Percentiles rank a stretch among this genome's conserved stretches.
phyloP scores from a whole-genome alignment of 148 eudicot genomes.

The Arctostaphylos glauca region DNA sequence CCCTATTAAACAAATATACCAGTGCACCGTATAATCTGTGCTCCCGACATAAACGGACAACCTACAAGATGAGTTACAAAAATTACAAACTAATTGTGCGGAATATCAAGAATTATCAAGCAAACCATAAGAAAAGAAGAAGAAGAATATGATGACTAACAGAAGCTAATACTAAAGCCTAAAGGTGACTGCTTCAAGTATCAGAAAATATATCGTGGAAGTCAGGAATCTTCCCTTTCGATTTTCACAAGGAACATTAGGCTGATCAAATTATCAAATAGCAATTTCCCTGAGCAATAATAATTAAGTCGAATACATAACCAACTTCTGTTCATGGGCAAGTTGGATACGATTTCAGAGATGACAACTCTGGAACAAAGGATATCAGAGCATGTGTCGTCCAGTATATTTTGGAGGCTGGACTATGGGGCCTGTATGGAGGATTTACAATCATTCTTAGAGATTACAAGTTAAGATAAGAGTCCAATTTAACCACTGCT shows the following conservation, averaged over 20 bases:
- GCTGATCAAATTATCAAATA: not conserved
- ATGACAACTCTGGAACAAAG: not conserved
- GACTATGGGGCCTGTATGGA: not conserved
- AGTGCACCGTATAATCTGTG: constrained; percentile 87
- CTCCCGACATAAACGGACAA: constrained; percentile 84
- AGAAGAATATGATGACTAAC: constrained; percentile 2
- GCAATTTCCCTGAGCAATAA: not conserved
- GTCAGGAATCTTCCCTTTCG: not conserved
- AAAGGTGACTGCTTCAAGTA: not conserved
- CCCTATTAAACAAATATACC: constrained; percentile 88
- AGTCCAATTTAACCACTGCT: not conserved
- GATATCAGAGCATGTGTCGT: not conserved
- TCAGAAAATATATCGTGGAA: not conserved
- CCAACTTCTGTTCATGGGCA: not conserved
- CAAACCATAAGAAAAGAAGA: not conserved
- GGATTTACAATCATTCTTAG: not conserved
- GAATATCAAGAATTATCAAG: constrained; percentile 4
- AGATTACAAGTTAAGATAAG: not conserved
- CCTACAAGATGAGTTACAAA: constrained; percentile 42
- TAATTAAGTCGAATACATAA: no score
- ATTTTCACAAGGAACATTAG: not conserved
- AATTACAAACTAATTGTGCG: not conserved
- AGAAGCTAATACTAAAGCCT: not conserved
- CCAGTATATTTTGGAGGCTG: not conserved
- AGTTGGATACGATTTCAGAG: not conserved